Base-by-base conservation (phyloP, 225 moss, liverwort and hornwort genomes). In the Physcomitrellopsis africana region DNA sequence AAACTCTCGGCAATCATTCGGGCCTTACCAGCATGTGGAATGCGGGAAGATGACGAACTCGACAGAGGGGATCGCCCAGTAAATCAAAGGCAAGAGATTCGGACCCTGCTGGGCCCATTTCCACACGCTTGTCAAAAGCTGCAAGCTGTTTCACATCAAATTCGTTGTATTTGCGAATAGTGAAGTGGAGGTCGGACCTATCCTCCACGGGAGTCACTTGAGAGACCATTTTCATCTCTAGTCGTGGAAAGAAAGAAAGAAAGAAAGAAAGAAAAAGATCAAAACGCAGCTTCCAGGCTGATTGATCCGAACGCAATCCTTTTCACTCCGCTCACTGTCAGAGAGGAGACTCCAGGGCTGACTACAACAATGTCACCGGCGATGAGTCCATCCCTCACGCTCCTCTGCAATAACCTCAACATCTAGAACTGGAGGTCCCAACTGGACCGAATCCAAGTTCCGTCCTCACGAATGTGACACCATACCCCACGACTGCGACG, bases 11-110 rank as follows among this genome's bases (percentile, higher is more conserved):
- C 32, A 37, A 37, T 37, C 2, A 11, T 0, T 19, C 12, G 10
- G 20, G 14, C 43, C 42, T 54, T 73, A 99, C 99, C 95, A 99
- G 84, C 99, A 99, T 99, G 70, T 87, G 79, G 69, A 86, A 93
- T 26, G 73, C 71, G 22, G 92, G 90, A 52, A 90, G 90, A 82
- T 99, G 91, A 51, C 95, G 92, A 57, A 99, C 95, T 22, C 95
- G 91, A 62, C 90, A 92, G 56, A 99, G 93, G 0, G 99, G 99
- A 88, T 99, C 99, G 72, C 99, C 99, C 16, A 93, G 85, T 32
- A 88, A 72, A 72, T 99, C 95, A 70, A 90, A 89, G 17, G 91
- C 71, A 22, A 99, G 89, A 26, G 93, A 77, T 51, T 86, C 84
- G 52, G 89, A 76, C 14, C 83, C 90, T 8, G 70, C 70, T 8